A percentile compares a stretch with the other conserved stretches of the same genome.
These are phyloP conservation scores for Ophiostoma himal-ulmi DNA, from an alignment of 2,329 filamentous ascomycete genomes.

Conservation along the genomic window DNA sequence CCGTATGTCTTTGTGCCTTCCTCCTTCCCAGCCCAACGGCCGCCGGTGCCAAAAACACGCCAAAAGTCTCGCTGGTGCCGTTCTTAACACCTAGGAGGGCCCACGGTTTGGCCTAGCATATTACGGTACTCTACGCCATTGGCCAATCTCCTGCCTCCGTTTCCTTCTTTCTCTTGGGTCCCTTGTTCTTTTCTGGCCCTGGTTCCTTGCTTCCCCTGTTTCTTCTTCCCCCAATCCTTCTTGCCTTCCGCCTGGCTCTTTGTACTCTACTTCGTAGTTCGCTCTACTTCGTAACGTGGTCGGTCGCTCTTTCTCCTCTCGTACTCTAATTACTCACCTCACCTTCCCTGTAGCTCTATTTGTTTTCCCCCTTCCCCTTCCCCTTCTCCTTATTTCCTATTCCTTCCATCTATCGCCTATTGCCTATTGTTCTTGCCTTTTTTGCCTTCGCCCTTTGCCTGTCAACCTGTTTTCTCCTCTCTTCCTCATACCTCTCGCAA, in stretches of 20 bases:
- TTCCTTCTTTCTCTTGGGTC: slow-evolving; percentile 8
- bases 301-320: slow-evolving; percentile 9
- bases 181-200: slow-evolving; percentile 8
- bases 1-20: slow-evolving; percentile 12
- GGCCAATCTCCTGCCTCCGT: slow-evolving; percentile 19
- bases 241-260: slow-evolving; percentile 10
- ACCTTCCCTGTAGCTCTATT: slow-evolving; percentile 4
- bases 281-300: background rate
- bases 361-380: background rate
- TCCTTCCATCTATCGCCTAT: background rate
- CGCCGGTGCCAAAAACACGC: slow-evolving; percentile 7
- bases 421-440: slow-evolving; percentile 2
- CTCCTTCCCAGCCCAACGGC: slow-evolving; percentile 17
- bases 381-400: background rate
- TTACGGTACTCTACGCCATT: slow-evolving; percentile 14
- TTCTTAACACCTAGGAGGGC: slow-evolving; percentile 13
- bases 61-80: slow-evolving; percentile 1
- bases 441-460: background rate
- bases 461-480: background rate
- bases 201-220: background rate
- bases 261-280: background rate
- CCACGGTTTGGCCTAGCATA: slow-evolving; percentile 14
- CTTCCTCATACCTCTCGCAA: background rate
- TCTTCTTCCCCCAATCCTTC: background rate
- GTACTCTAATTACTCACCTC: background rate